phyloP scores from a whole-genome alignment of 2,329 filamentous ascomycete species.

The Cadophora gregata region DNA sequence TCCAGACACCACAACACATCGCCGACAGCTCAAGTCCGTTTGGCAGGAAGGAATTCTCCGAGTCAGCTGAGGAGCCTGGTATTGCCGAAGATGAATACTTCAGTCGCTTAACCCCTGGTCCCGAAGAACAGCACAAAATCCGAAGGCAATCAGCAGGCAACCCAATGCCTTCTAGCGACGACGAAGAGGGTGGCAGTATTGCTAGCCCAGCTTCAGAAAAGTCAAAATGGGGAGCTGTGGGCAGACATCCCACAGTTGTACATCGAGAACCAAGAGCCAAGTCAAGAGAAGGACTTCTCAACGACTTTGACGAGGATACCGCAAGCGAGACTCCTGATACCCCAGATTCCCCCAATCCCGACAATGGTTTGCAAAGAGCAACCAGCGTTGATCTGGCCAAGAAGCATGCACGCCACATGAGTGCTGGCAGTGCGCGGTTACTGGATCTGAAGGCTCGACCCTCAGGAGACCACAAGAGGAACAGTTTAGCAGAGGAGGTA shows the following conservation, averaged over 20 bases:
- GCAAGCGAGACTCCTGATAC: constrained; percentile 34
- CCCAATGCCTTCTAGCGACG: constrained; percentile 61
- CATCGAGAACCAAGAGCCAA: constrained; percentile 62
- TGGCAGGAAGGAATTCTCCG: constrained; percentile 57
- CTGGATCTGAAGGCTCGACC: constrained; percentile 67
- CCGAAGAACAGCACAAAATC: constrained; percentile 40
- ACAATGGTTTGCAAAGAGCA: constrained; percentile 61
- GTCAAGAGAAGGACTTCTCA: constrained; percentile 62
- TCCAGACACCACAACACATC: constrained; percentile 50
- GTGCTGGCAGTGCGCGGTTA: constrained; percentile 77
- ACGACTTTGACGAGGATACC: constrained; percentile 39
- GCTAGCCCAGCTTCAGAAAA: constrained; percentile 37
- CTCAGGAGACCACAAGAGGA: constrained; percentile 53
- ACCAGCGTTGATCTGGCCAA: constrained; percentile 69
- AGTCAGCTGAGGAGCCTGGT: constrained; percentile 69
- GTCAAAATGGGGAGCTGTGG: constrained; percentile 45
- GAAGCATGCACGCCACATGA: constrained; percentile 73
- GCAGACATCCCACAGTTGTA: constrained; percentile 66
- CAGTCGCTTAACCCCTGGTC: constrained; percentile 56
- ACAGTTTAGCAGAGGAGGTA: constrained; percentile 22
- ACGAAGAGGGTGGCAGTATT: constrained; percentile 56
- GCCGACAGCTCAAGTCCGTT: constrained; percentile 51
- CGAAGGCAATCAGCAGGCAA: constrained; percentile 53
- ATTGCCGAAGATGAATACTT: constrained; percentile 78
- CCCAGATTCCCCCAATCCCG: constrained; percentile 12